Percentiles rank a stretch among this genome's conserved stretches.
Conservation (phyloP, 345 rosid genomes). For the Ricinus communis region DNA sequence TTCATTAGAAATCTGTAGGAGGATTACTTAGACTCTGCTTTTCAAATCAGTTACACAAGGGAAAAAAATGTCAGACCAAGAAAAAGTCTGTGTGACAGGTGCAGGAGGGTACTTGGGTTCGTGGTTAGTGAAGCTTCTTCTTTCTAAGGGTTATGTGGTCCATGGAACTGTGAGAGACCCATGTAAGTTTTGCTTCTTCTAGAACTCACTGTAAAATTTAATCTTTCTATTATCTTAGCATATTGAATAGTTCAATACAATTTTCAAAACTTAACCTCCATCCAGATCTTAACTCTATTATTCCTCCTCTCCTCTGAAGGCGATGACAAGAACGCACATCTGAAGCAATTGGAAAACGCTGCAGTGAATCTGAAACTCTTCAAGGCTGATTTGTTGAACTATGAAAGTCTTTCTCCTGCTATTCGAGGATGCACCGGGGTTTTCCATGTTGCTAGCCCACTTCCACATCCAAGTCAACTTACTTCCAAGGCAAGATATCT, state of each 20-base stretch:
- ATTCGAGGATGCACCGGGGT: conserved; percentile 34
- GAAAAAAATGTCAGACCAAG: conserved; percentile 21
- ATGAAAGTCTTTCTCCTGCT: conserved; percentile 26
- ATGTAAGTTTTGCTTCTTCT: neutral
- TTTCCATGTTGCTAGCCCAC: conserved; percentile 37
- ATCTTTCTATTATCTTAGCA: too few species aligned
- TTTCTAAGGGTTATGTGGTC: conserved; percentile 39
- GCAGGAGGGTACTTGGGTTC: conserved; percentile 58
- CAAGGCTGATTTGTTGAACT: conserved; percentile 40
- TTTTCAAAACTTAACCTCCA: too few species aligned
- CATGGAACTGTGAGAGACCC: conserved; percentile 34
- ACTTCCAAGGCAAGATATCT: conserved; percentile 26
- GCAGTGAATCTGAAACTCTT: conserved; percentile 36
- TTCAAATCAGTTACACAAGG: too few species aligned
- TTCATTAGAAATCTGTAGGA: too few species aligned
- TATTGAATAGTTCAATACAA: too few species aligned
- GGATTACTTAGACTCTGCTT: too few species aligned
- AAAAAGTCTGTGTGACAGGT: conserved; percentile 55
- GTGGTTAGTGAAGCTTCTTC: conserved; percentile 55
- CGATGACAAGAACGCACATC: conserved; percentile 29
- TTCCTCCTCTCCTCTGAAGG: neutral
- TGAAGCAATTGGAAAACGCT: conserved; percentile 27
- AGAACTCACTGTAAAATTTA: too few species aligned
- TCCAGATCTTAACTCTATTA: too few species aligned
- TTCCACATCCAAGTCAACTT: conserved; percentile 16